phyloP scores from a whole-genome alignment of 352 stramenopile genomes.

The Phytopythium kandeliae region DNA sequence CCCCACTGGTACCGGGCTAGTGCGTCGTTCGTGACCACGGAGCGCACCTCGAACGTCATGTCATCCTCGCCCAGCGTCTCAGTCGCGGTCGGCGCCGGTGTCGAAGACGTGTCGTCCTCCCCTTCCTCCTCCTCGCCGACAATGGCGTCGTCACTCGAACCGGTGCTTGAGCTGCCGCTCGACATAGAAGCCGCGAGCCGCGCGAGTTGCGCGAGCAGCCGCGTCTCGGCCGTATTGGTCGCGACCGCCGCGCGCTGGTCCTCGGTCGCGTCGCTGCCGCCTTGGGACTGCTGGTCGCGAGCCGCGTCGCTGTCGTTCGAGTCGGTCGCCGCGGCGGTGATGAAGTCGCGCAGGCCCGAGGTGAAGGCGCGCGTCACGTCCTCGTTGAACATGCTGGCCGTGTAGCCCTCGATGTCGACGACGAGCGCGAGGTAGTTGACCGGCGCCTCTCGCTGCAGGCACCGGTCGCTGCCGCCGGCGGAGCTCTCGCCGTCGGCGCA shows the following conservation, averaged over 20 bases:
- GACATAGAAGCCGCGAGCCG: constrained; percentile 2
- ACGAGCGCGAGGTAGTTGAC: constrained; percentile 31
- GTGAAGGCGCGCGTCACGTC: constrained; percentile 25
- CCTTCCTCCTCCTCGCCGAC: too few relatives aligned
- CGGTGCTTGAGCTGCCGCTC: background rate
- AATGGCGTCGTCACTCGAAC: background rate
- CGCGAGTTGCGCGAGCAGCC: background rate
- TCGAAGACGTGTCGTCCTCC: too few relatives aligned
- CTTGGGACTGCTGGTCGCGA: background rate
- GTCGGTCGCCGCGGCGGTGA: constrained; percentile 12
- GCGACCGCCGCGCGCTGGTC: background rate
- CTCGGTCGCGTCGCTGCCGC: background rate
- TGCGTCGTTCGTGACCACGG: constrained; percentile 17
- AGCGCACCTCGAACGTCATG: constrained; percentile 26
- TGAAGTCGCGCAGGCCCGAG: constrained; percentile 26
- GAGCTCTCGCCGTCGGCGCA: constrained; percentile 19
- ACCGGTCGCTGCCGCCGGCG: constrained; percentile 24
- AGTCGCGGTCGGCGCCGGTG: background rate
- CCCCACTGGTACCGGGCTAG: constrained; percentile 34
- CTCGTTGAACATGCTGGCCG: constrained; percentile 34
- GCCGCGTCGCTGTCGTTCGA: background rate
- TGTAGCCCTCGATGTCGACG: constrained; percentile 41
- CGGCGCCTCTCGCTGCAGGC: constrained; percentile 13
- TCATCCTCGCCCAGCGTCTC: constrained; percentile 4
- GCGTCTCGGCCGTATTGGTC: constrained; percentile 1